These are phyloP conservation scores for Phytophthora colocasiae DNA, from an alignment of 352 stramenopile genomes.

Conservation along the genomic window DNA sequence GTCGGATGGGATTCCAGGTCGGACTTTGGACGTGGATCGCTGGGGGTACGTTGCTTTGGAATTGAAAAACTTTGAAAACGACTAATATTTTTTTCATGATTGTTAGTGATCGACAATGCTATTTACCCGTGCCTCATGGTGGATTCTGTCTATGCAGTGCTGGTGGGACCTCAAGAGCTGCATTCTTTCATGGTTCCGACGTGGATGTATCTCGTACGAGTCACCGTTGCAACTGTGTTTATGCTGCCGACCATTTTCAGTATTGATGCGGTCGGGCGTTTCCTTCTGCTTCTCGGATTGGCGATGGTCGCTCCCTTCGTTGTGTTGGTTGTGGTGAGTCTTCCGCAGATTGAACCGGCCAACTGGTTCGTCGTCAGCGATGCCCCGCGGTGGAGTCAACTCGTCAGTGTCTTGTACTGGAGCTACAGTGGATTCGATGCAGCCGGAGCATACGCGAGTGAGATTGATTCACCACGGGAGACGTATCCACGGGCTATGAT, in stretches of 20 bases:
- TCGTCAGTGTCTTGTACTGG: conserved; percentile 97
- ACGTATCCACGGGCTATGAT: conserved; percentile 92
- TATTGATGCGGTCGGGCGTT: conserved; percentile 90
- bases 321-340: conserved; percentile 73
- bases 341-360: conserved; percentile 60
- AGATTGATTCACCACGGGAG: conserved; percentile 86
- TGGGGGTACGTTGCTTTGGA: conserved; percentile 23
- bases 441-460: conserved; percentile 91
- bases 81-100: neutral
- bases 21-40: conserved; percentile 87
- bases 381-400: conserved; percentile 76
- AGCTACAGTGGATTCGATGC: conserved; percentile 96
- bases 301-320: conserved; percentile 94
- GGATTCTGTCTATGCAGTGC: conserved; percentile 62
- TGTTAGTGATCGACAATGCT: conserved; percentile 75
- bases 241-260: conserved; percentile 77
- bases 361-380: conserved; percentile 76
- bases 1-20: conserved; percentile 83
- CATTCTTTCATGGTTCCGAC: conserved; percentile 50
- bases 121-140: conserved; percentile 86
- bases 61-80: too few species aligned
- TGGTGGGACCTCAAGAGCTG: conserved; percentile 34
- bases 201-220: conserved; percentile 63
- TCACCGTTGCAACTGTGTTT: conserved; percentile 54
- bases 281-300: conserved; percentile 85